Conservation (phyloP, 1,284 basidiomycete genomes). For the Rhodotorula sp. region DNA sequence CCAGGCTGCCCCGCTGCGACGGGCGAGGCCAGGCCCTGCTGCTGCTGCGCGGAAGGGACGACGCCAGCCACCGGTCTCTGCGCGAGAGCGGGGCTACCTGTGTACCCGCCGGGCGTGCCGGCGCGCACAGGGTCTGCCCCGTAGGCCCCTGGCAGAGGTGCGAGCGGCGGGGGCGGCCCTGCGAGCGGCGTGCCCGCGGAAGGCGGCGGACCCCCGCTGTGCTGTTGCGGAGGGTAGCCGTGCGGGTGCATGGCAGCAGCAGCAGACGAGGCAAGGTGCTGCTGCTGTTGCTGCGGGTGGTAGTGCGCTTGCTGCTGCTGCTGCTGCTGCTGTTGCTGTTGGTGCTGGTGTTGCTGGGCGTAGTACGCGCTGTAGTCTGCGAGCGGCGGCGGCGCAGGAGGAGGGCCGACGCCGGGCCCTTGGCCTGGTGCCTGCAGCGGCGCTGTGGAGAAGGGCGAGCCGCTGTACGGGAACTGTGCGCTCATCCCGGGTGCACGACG, state of each 20-base stretch:
- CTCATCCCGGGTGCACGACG: too few species aligned
- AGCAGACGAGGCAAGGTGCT: conserved; percentile 1
- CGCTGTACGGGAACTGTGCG: too few species aligned
- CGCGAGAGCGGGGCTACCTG: neutral
- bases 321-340: neutral
- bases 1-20: neutral
- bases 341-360: neutral
- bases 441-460: neutral
- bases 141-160: neutral
- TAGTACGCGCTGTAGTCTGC: neutral
- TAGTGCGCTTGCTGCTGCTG: too few species aligned
- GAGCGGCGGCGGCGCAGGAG: too few species aligned
- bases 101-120: neutral
- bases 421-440: too few species aligned
- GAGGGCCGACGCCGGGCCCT: too few species aligned
- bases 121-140: neutral
- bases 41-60: neutral
- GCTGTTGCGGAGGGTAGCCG: neutral
- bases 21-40: neutral
- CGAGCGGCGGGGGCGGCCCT: neutral
- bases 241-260: neutral
- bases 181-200: neutral
- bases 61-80: neutral
- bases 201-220: neutral
- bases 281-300: neutral